Conservation (phyloP, 2,329 filamentous ascomycete species). For the Claviceps sp. region DNA sequence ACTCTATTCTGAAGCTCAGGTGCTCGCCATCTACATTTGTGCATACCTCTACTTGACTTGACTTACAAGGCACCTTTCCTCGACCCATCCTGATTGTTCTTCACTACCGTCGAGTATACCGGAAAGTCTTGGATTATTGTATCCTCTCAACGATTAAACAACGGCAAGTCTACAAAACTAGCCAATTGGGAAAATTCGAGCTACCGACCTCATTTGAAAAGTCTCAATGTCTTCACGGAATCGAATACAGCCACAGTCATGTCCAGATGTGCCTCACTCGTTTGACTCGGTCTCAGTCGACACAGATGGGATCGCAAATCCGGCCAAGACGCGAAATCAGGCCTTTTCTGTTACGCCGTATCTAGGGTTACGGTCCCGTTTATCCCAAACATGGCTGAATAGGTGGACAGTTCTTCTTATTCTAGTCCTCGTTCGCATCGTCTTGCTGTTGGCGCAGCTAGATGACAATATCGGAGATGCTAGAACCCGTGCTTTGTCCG, state of each 20-base stretch:
- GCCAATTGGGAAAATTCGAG: background rate
- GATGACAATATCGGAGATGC: slow-evolving; percentile 64
- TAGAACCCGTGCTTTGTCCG: slow-evolving; percentile 67
- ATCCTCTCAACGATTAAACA: no score
- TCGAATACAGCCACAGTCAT: background rate
- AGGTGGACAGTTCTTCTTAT: slow-evolving; percentile 86
- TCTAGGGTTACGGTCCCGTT: slow-evolving; percentile 72
- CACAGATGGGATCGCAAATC: slow-evolving; percentile 15
- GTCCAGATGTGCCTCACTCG: background rate
- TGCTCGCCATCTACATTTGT: background rate
- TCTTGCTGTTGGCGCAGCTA: slow-evolving; percentile 62
- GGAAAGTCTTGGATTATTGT: no score
- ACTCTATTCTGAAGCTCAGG: background rate
- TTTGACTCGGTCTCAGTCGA: slow-evolving; percentile 24
- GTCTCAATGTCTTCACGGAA: background rate
- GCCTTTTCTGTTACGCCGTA: slow-evolving; percentile 65
- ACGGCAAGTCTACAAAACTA: no score
- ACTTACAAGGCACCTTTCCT: background rate
- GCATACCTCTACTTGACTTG: background rate
- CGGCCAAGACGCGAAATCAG: background rate
- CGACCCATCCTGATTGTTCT: no score
- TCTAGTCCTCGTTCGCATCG: slow-evolving; percentile 67
- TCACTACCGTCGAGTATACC: no score
- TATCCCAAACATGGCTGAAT: slow-evolving; percentile 97
- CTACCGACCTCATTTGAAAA: background rate